Percentiles rank a stretch among this genome's conserved stretches.
Evolutionary conservation across 2,329 filamentous ascomycete genomes (phyloP).

Genomic region (Fusarium albosuccineum): DNA sequence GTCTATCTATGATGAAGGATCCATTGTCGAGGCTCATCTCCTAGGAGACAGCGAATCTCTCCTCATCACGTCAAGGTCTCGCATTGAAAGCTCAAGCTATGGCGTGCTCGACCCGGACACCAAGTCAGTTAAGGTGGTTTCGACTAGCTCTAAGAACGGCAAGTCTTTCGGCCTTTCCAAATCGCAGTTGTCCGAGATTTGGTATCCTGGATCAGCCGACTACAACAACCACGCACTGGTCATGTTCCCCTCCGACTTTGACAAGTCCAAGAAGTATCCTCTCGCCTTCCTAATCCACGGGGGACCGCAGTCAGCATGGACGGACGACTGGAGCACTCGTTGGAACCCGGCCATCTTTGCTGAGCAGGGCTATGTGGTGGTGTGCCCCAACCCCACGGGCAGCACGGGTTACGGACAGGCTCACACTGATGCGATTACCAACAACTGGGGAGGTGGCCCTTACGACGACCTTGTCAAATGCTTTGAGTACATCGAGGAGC

Average conservation of each 20-base stretch:
- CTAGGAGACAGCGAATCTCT: constrained; percentile 64
- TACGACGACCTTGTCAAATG: constrained; percentile 85
- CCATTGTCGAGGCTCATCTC: constrained; percentile 65
- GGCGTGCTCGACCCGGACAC: constrained; percentile 66
- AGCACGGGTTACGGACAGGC: constrained; percentile 86
- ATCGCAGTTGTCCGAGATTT: constrained; percentile 75
- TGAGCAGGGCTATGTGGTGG: constrained; percentile 87
- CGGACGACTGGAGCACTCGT: constrained; percentile 80
- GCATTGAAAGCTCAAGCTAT: constrained; percentile 80
- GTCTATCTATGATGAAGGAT: constrained; percentile 65
- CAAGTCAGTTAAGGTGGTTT: constrained; percentile 60
- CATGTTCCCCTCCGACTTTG: constrained; percentile 76
- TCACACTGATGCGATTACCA: constrained; percentile 80
- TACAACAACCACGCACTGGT: constrained; percentile 78
- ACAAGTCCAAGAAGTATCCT: constrained; percentile 79
- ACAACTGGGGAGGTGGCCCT: constrained; percentile 87
- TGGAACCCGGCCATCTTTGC: constrained; percentile 92
- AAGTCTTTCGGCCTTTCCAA: constrained; percentile 74
- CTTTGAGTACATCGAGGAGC: constrained; percentile 78
- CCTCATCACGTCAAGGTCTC: constrained; percentile 75
- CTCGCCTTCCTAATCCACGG: constrained; percentile 86
- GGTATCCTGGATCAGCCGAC: constrained; percentile 73
- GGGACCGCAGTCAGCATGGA: constrained; percentile 83
- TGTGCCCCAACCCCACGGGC: constrained; percentile 86
- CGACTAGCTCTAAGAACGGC: constrained; percentile 75